Conservation (phyloP, 2,329 filamentous ascomycete genomes). For the Coniochaeta sp. region DNA sequence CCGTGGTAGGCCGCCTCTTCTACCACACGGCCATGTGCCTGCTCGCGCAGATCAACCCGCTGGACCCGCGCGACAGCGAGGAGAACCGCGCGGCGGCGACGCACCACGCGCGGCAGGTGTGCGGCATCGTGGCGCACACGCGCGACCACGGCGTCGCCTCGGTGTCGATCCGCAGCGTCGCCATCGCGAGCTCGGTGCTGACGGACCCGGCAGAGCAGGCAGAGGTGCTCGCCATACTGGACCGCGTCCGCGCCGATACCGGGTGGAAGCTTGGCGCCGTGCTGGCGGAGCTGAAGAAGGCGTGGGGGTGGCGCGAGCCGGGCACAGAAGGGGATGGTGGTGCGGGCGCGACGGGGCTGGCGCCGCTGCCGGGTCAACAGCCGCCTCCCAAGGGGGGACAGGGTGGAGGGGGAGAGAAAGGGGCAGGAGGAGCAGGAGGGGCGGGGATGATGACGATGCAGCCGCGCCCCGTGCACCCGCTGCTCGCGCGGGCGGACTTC, state of each 20-base stretch:
- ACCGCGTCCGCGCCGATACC: slow-evolving; percentile 66
- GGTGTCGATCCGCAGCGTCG: slow-evolving; percentile 71
- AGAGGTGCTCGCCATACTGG: slow-evolving; percentile 72
- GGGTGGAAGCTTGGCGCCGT: slow-evolving; percentile 72
- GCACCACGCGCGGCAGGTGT: slow-evolving; percentile 75
- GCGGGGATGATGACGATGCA: slow-evolving; percentile 13
- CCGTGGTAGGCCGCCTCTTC: slow-evolving; percentile 75
- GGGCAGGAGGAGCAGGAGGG: slow-evolving; percentile 14
- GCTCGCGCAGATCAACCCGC: slow-evolving; percentile 71
- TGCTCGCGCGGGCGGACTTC: slow-evolving; percentile 66
- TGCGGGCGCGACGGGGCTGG: neutral
- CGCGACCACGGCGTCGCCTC: slow-evolving; percentile 74
- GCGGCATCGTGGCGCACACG: slow-evolving; percentile 80
- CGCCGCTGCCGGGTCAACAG: neutral
- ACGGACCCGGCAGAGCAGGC: slow-evolving; percentile 64
- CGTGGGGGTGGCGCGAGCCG: slow-evolving; percentile 67
- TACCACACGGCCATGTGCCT: slow-evolving; percentile 84
- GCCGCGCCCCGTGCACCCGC: slow-evolving; percentile 53
- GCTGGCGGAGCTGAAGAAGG: slow-evolving; percentile 63
- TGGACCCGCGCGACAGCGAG: slow-evolving; percentile 49
- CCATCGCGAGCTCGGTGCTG: slow-evolving; percentile 69
- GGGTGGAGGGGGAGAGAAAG: slow-evolving; percentile 2
- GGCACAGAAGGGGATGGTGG: neutral
- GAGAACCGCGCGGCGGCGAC: slow-evolving; percentile 66
- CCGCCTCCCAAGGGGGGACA: slow-evolving; percentile 16